Conservation (phyloP, 164 flowering plant genomes). For the Berberis thunbergii region DNA sequence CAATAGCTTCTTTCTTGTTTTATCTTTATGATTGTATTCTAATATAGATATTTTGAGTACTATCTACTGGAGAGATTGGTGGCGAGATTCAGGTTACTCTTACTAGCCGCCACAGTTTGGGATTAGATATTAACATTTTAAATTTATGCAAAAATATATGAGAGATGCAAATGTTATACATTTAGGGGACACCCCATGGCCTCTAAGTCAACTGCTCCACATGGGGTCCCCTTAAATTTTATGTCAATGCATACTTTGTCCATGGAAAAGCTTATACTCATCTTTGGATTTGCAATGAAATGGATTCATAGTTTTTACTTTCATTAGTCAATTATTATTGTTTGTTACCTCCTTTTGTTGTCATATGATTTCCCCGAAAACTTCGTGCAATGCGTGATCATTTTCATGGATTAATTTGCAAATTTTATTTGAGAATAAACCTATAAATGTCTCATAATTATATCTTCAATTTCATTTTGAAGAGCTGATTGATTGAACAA, state of each 20-base stretch:
- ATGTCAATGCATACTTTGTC: too few relatives aligned
- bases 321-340: too few relatives aligned
- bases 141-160: background rate
- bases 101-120: background rate
- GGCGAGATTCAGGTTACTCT: slow-evolving; percentile 31
- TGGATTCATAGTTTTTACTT: too few relatives aligned
- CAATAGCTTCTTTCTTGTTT: background rate
- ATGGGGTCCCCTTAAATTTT: background rate
- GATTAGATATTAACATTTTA: background rate
- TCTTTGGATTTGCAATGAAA: too few relatives aligned
- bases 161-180: background rate
- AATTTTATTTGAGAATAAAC: too few relatives aligned
- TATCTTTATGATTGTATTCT: background rate
- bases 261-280: too few relatives aligned
- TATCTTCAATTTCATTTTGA: background rate
- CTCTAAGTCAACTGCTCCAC: background rate
- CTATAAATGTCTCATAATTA: background rate
- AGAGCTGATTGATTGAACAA: background rate
- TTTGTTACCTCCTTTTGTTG: too few relatives aligned
- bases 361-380: too few relatives aligned
- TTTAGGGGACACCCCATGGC: background rate
- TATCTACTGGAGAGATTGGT: slow-evolving; percentile 21
- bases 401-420: too few relatives aligned
- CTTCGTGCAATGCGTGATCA: too few relatives aligned
- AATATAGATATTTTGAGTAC: background rate